Conservation (phyloP, 129 eudicot genomes). For the Dittrichia graveolens region DNA sequence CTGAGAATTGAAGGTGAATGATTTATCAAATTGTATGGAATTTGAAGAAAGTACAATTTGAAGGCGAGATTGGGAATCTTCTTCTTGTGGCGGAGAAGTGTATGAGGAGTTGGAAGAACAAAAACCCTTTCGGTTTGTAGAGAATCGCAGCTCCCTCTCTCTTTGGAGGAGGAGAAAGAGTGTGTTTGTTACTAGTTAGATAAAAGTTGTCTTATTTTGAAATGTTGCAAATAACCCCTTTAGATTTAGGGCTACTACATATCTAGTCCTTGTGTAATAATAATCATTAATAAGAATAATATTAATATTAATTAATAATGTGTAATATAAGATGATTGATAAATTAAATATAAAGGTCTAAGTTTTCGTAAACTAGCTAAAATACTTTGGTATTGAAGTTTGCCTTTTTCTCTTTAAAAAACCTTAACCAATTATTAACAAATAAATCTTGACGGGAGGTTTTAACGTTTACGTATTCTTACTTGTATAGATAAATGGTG, state of each 20-base stretch:
- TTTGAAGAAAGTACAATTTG: not conserved
- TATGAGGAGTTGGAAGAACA: constrained; percentile 23
- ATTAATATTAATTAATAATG: too few species aligned
- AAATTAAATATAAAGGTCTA: too few species aligned
- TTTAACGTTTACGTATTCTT: too few species aligned
- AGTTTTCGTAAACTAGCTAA: too few species aligned
- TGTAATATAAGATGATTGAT: too few species aligned
- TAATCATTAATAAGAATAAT: not conserved
- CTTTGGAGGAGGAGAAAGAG: constrained; percentile 31
- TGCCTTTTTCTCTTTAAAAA: too few species aligned
- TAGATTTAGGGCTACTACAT: not conserved
- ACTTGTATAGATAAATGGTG: too few species aligned
- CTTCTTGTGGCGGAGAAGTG: constrained; percentile 36
- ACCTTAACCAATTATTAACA: too few species aligned
- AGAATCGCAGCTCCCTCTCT: constrained; percentile 30
- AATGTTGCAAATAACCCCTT: constrained; percentile 11
- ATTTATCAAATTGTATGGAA: not conserved
- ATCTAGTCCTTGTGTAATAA: constrained; percentile 2
- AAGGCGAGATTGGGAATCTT: constrained; percentile 21
- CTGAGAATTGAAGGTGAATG: constrained; percentile 16
- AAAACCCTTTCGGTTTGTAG: constrained; percentile 24
- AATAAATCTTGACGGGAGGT: too few species aligned
- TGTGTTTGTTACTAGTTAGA: constrained; percentile 20
- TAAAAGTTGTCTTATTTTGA: constrained; percentile 35
- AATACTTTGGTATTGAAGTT: too few species aligned